Conservation (phyloP, 768 basidiomycete species). For the Amyloporia xantha region DNA sequence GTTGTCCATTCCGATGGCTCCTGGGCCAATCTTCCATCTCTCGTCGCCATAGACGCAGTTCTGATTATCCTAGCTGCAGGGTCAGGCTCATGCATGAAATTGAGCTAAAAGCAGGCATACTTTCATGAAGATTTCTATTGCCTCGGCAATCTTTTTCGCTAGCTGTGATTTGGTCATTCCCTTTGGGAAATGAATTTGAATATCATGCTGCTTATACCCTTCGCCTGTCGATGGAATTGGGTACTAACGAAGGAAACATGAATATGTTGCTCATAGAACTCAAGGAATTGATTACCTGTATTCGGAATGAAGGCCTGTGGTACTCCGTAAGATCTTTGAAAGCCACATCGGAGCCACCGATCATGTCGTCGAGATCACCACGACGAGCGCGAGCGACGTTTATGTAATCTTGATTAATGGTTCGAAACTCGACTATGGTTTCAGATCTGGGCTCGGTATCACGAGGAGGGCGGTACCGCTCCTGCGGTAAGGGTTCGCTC, state of each 20-base stretch:
- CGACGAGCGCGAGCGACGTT: too few species aligned
- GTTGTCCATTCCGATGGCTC: background rate
- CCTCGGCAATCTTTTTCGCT: background rate
- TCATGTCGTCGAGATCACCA: too few species aligned
- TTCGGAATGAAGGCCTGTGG: background rate
- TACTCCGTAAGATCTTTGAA: background rate
- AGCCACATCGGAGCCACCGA: too few species aligned
- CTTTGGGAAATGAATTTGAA: background rate
- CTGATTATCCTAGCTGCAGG: too few species aligned
- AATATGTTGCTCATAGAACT: background rate
- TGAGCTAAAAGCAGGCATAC: too few species aligned
- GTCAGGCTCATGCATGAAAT: too few species aligned
- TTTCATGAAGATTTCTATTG: background rate
- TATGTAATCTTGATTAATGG: too few species aligned
- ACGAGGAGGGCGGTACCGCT: too few species aligned
- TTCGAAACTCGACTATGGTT: too few species aligned
- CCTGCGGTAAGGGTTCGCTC: too few species aligned
- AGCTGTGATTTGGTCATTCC: background rate
- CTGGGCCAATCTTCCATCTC: background rate
- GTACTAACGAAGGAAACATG: background rate
- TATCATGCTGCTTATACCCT: background rate
- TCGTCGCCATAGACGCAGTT: too few species aligned
- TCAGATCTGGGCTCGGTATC: too few species aligned
- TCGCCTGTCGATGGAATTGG: background rate
- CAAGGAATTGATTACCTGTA: background rate